Percentiles rank a stretch among this genome's conserved stretches.
These are phyloP conservation scores for Buxus sempervirens DNA, from an alignment of 164 flowering plant genomes.

Conservation along the genomic window DNA sequence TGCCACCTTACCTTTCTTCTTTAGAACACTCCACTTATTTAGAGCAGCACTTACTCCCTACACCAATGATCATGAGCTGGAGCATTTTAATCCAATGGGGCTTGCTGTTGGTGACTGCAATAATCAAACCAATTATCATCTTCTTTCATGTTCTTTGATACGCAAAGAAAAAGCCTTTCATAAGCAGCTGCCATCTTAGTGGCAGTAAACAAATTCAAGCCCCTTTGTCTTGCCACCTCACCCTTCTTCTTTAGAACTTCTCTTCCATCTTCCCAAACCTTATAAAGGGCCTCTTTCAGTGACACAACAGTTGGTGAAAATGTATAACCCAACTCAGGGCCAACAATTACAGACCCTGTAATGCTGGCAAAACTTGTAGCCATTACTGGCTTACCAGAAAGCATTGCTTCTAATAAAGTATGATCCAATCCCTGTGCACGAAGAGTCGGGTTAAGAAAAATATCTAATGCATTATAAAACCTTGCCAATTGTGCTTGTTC, in stretches of 20 bases:
- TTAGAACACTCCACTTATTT: no score
- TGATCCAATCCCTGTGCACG: slow-evolving; percentile 83
- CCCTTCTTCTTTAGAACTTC: slow-evolving; percentile 49
- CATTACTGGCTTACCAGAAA: slow-evolving; percentile 65
- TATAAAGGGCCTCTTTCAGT: slow-evolving; percentile 9
- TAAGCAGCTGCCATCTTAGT: slow-evolving; percentile 68
- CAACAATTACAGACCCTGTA: slow-evolving; percentile 54
- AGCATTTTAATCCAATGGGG: no score
- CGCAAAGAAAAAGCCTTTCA: slow-evolving; percentile 72
- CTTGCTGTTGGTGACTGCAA: no score
- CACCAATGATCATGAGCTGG: no score
- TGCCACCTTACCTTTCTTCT: no score
- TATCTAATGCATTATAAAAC: slow-evolving; percentile 65
- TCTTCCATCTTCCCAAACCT: slow-evolving; percentile 45
- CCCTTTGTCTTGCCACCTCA: slow-evolving; percentile 42
- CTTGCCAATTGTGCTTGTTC: slow-evolving; percentile 44
- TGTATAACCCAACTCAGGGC: slow-evolving; percentile 50
- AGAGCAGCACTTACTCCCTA: no score
- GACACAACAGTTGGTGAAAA: slow-evolving; percentile 59
- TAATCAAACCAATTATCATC: no score
- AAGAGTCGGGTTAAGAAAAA: slow-evolving; percentile 70
- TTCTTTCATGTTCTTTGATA: slow-evolving; percentile 34
- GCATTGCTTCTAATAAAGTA: slow-evolving; percentile 68
- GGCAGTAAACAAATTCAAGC: slow-evolving; percentile 56
- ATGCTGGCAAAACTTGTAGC: slow-evolving; percentile 77